Evolutionary conservation across 2,329 filamentous ascomycete genomes (phyloP), one percentile per base, ranked within the genome.

Genomic region (Fusarium nurragi): DNA sequence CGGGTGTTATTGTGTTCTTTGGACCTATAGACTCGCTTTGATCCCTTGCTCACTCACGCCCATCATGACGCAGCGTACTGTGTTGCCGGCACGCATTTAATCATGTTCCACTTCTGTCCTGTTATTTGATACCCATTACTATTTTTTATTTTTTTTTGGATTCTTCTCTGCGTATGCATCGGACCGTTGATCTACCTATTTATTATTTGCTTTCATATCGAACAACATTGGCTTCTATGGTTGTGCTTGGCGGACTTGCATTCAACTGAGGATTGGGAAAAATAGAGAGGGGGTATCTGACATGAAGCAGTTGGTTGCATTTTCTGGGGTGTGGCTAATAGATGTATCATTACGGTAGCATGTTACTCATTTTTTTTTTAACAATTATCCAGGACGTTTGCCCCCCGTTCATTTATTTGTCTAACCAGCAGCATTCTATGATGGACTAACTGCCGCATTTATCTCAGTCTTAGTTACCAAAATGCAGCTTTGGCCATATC

Each of bases 121-220:
- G 60, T 70, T 70, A 57, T 69, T 71, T 71, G 71, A 73, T 73
- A 73, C 71, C 71, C 71, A 52, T 45, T 40, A 58, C 44, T 48
- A 41, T 54, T 64, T n/a, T 54, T 45, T 40, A 58, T 41, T 48
- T 39, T 54, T 64, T n/a, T 54, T 49, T 63, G 41, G 45, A 58
- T 59, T 69, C 37, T 47, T 49, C 30, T 38, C 45, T 55, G 51
- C 51, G 52, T 64, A 38, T 59, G 51, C 47, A 52, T 54, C 47
- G 37, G 43, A 39, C 30, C 32, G 22, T 28, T 44, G 22, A 55
- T 51, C 41, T 50, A 40, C 16, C 39, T 49, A 47, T 57, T 61
- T 34, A 57, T 50, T 28, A 47, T 59, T 4, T 54, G 36, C 41
- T 54, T 58, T 67, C 19, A 68, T 49, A 38, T 48, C 34, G 39